Evolutionary conservation across 2,329 filamentous ascomycete genomes (phyloP), one percentile per base, ranked within the genome.

Genomic region (Aspergillus intermedius): DNA sequence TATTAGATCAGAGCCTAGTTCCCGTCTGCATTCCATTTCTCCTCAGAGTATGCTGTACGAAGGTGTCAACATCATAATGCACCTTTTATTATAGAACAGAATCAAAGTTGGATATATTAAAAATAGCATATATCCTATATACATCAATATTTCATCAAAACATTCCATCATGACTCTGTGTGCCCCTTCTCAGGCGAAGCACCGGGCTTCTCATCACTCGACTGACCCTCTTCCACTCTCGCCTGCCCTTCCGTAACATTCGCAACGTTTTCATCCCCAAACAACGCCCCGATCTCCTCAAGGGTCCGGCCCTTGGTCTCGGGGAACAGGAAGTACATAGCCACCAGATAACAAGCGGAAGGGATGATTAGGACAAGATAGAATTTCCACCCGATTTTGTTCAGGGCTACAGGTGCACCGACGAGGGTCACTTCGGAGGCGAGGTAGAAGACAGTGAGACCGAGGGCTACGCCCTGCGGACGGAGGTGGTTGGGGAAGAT

Each of bases 401-500:
- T 56, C 15, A 69, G 50, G 5, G 63, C 67, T 32, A 65, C 63
- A 0, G 65, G 65, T 4, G 58, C 65, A 6, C 58, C 62, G 5
- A 64, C 58, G 2, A 71, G 60, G 5, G 64, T 60, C 30, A 71
- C 61, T 35, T 68, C 65, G 7, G 63, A 61, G n/a, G 63, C 61
- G 4, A 66, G 55, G 46, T 69, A 70, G 34, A 68, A 60, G 22
- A 61, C 60, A 28, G 59, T 53, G 47, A 72, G 57, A 1, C 69
- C 66, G 30, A 72, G 50, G 0, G 68, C 67, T 15, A 68, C 65
- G 0, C 69, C 69, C 39, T 69, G 62, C 10, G 62, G 60, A 3
- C 69, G 64, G 12, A 72, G 54, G 49, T 70, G 63, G 15, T 63
- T 74, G 3, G 70, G 69, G 57, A 70, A 72, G 43, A 72, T 73